Evolutionary conservation across 208 protist species (phyloP), one percentile per base, ranked within the genome.

Genomic region (Crithidia brevicula): DNA sequence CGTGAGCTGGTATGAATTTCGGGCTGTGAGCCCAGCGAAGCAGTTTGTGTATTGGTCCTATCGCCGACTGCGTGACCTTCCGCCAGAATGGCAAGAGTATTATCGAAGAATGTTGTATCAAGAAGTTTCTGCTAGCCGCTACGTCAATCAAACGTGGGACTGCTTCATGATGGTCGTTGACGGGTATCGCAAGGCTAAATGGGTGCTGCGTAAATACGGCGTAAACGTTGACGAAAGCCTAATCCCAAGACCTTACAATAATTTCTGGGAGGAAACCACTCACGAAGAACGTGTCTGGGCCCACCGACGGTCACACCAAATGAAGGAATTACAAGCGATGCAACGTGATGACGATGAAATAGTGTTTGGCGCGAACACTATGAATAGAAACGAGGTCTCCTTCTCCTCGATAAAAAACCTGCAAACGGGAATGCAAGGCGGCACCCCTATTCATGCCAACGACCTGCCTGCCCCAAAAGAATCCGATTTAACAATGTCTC

Each of bases 101-200:
- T 96, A 96, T 66, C 79, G 91, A 34, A 70, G 88, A 16, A 90
- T 96, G 88, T 63, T 94, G 36, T 91, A 92, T 58, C 88, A 93
- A 57, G 88, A 96, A 64, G 38, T 96, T 6, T 77, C 71, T 36
- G 88, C 91, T 2, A 78, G 79, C 22, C 82, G 85, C 10, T 96
- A 88, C 66, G 88, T 94, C 16, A 93, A 92, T 66, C 87, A 93
- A 51, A 89, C 88, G 15, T 96, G 88, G 88, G 88, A 96, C 65
- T 88, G 84, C 70, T 96, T 96, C 59, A 93, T 96, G 88, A 91
- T 94, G 85, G 87, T 96, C 38, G 88, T 96, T 1, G 88, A 96
- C 64, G 91, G 91, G 2, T 96, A 96, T 63, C 63, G 82, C 16
- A 96, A 96, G 42, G 73, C 65, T 5, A 96, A 94, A 58, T 96